Base-by-base conservation (phyloP, 2,329 filamentous ascomycete genomes). In the Leptographium flavum region DNA sequence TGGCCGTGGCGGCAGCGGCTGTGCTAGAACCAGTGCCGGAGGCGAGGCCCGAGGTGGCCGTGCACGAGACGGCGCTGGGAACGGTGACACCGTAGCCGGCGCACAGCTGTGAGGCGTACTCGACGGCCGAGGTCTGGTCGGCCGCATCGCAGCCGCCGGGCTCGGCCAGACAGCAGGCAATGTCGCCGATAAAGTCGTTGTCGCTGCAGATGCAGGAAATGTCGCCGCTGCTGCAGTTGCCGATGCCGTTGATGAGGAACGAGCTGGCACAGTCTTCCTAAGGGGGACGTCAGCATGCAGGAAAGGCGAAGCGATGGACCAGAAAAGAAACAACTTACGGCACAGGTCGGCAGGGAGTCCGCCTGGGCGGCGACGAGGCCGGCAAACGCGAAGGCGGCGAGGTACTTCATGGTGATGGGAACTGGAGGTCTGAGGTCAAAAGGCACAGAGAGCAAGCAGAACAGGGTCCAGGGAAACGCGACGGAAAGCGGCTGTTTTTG, bases 311-410 rank as follows among this genome's bases (percentile, higher is more conserved):
- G 27, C 6, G 11, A 40, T n/a, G n/a, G n/a, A 31, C 17, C 9
- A 31, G n/a, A 8, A 28, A 28, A 7, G 27, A 28, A 28, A 9
- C 27, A 15, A 68, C 73, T 56, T 66, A 79, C 75, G 51, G 75
- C 74, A 54, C 70, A 81, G 10, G 50, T 48, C 15, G 73, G 77
- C 41, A 74, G 66, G 33, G 54, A 56, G 27, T 55, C 52, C 46
- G 68, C 55, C 56, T 75, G 73, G 33, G 71, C 71, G 49, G 64
- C 60, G 50, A 71, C 67, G 48, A 77, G 61, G 61, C 68, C 68
- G 54, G 76, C 60, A 49, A 67, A 58, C 51, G 73, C 58, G 54
- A 70, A 53, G 47, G 69, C 58, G 46, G 53, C 48, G 30, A 53
- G 49, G 50, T 63, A 49, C 63, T 70, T 73, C 71, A 74, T 74